A percentile compares a stretch with the other conserved stretches of the same genome.
Conservation (phyloP, 225 moss, liverwort and hornwort species). For the Bryoerythrophyllum caledonicum region DNA sequence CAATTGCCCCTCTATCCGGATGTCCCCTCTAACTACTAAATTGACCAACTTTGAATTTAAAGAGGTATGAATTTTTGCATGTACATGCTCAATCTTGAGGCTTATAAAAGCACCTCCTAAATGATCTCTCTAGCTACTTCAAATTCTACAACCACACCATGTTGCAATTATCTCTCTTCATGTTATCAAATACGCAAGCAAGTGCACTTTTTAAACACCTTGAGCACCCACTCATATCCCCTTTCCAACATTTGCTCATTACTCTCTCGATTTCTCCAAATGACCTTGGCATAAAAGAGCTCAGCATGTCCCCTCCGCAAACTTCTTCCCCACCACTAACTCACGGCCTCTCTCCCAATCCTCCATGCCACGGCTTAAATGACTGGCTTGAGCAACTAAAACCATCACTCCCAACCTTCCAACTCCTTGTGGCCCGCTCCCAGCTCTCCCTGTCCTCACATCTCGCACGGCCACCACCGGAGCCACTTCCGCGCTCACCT, state of each 20-base stretch:
- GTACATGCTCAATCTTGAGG: too few relatives aligned
- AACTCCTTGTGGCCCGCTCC: background rate
- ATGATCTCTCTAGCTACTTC: too few relatives aligned
- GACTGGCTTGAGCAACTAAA: too few relatives aligned
- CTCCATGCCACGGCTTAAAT: too few relatives aligned
- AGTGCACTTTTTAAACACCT: background rate
- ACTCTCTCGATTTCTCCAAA: background rate
- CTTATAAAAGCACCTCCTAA: too few relatives aligned
- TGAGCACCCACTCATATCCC: background rate
- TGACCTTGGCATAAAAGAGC: background rate
- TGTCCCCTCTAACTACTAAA: too few relatives aligned
- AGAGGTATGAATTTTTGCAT: too few relatives aligned
- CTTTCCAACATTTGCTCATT: background rate
- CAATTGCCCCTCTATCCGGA: too few relatives aligned
- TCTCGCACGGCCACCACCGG: background rate
- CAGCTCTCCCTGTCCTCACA: background rate
- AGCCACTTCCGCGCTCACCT: constrained; percentile 2
- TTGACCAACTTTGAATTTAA: too few relatives aligned
- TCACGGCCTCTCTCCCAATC: background rate
- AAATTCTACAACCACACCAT: too few relatives aligned
- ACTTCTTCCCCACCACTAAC: background rate
- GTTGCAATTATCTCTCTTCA: too few relatives aligned
- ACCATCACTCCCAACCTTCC: background rate
- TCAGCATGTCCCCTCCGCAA: background rate
- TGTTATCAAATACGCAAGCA: background rate